Conservation (phyloP, 495 filamentous ascomycete genomes). For the Neurospora sublineolata region DNA sequence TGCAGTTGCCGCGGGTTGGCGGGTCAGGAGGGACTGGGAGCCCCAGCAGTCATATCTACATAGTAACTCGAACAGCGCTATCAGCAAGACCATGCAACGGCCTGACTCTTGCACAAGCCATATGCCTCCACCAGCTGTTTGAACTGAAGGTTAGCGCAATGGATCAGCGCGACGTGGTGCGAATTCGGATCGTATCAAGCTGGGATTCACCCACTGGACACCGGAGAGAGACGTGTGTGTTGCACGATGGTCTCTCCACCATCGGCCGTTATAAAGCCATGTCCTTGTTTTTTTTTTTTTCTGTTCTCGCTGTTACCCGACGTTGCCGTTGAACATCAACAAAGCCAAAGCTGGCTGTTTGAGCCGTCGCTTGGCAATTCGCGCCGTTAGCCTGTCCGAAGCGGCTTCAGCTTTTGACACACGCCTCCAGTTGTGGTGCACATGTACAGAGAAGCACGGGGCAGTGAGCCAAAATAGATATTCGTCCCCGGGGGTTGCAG, state of each 20-base stretch:
- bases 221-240: not conserved
- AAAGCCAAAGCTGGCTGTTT: not conserved
- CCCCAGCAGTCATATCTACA: slow-evolving; percentile 5
- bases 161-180: not conserved
- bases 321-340: not conserved
- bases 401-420: not conserved
- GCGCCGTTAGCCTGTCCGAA: not conserved
- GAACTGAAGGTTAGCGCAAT: not conserved
- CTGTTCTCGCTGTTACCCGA: not conserved
- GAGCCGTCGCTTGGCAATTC: not conserved
- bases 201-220: not conserved
- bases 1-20: not conserved
- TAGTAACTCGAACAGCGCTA: slow-evolving; percentile 1
- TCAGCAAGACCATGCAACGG: not conserved
- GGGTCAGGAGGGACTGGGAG: not conserved
- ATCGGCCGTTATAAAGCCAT: not conserved
- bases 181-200: not conserved
- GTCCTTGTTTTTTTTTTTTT: not conserved
- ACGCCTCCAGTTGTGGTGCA: not conserved
- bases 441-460: not conserved
- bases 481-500: not conserved
- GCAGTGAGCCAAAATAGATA: not conserved
- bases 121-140: not conserved
- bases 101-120: not conserved
- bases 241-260: not conserved